phyloP scores from a whole-genome alignment of 805 yeast genomes.

The Kuraishia borneana region DNA sequence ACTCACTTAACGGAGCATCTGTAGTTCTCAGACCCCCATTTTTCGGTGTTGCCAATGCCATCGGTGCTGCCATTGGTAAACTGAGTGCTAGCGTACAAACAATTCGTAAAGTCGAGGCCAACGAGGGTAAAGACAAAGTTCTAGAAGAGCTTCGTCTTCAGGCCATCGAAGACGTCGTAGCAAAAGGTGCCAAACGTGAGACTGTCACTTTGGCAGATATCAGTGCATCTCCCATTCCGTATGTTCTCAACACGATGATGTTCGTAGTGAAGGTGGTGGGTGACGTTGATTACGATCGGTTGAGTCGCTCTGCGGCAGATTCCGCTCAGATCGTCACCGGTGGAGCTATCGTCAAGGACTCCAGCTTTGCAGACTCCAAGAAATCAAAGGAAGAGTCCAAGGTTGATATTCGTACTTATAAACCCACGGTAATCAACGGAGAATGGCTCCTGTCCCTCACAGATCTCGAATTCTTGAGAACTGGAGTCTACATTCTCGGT shows the following conservation, averaged over 20 bases:
- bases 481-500: slow-evolving; percentile 36
- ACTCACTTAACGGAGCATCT: slow-evolving; percentile 25
- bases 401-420: slow-evolving; percentile 17
- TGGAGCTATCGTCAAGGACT: slow-evolving; percentile 5
- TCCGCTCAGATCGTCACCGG: not conserved
- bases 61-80: slow-evolving; percentile 38
- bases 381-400: slow-evolving; percentile 5
- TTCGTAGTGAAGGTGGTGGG: slow-evolving; percentile 29
- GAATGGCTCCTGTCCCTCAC: slow-evolving; percentile 27
- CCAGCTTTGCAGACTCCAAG: slow-evolving; percentile 5
- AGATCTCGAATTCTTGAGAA: slow-evolving; percentile 27
- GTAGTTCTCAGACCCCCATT: slow-evolving; percentile 28
- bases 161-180: slow-evolving; percentile 10
- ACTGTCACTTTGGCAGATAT: slow-evolving; percentile 16
- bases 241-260: slow-evolving; percentile 20
- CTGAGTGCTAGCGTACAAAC: slow-evolving; percentile 20
- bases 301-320: not conserved
- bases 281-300: slow-evolving; percentile 26
- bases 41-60: slow-evolving; percentile 35
- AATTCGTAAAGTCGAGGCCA: not conserved
- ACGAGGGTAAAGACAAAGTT: slow-evolving; percentile 7
- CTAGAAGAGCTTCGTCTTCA: slow-evolving; percentile 9
- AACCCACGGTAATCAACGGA: slow-evolving; percentile 15
- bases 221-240: slow-evolving; percentile 19
- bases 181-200: slow-evolving; percentile 16